These are phyloP conservation scores for Vitis amurensis DNA, from an alignment of 164 flowering plant species.

Conservation along the genomic window DNA sequence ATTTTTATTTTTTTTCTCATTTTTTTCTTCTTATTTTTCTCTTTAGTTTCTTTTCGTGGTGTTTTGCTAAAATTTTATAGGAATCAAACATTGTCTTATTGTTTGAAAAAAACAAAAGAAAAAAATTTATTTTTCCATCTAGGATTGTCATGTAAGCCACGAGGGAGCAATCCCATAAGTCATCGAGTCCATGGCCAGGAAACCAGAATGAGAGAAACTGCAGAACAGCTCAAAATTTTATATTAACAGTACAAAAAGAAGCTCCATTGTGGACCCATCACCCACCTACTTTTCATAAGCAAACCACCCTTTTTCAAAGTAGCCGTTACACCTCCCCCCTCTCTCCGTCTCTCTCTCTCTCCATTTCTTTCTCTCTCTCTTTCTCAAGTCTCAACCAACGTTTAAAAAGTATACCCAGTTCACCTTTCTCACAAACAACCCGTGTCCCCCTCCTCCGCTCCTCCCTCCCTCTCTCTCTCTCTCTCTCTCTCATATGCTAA, in stretches of 20 bases:
- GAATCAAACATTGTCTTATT: no score
- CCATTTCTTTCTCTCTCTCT: no score
- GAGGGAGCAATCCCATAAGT: no score
- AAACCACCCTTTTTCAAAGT: constrained; percentile 27
- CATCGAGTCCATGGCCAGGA: no score
- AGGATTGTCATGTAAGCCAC: no score
- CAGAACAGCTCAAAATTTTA: constrained; percentile 2
- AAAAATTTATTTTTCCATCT: no score
- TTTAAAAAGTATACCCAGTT: neutral
- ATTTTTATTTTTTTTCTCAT: no score
- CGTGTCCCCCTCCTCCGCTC: constrained; percentile 10
- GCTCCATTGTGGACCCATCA: neutral
- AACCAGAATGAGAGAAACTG: neutral
- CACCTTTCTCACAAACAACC: constrained; percentile 14
- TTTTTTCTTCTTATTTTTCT: no score
- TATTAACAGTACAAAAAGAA: neutral
- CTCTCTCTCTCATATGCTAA: neutral
- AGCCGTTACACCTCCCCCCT: constrained; percentile 40
- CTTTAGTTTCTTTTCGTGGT: no score
- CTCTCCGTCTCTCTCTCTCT: neutral
- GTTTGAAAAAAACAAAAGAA: no score
- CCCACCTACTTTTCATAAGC: constrained; percentile 8
- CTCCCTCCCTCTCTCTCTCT: neutral
- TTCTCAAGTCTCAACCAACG: no score
- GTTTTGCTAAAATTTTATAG: no score